Evolutionary conservation across 306 rosid species (phyloP).

Genomic region (Sphenostylis stenocarpa): DNA sequence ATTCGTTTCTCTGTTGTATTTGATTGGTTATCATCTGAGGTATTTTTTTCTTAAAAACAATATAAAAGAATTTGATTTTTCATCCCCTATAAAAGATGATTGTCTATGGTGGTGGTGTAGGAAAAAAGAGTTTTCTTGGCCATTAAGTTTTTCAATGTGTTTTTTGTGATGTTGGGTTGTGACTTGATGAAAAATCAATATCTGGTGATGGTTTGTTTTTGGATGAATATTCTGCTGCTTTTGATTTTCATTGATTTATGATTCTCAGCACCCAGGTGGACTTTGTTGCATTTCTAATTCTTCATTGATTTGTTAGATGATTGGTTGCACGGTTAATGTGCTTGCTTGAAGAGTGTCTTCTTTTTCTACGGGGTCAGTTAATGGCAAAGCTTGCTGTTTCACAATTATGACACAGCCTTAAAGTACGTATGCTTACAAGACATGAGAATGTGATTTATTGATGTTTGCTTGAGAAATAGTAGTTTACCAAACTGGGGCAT

Average conservation of each 20-base stretch:
- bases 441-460: slow-evolving; percentile 11
- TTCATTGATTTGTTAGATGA: slow-evolving; percentile 14
- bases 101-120: slow-evolving; percentile 14
- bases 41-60: background rate
- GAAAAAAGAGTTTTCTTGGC: slow-evolving; percentile 27
- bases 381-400: slow-evolving; percentile 13
- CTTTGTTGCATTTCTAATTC: slow-evolving; percentile 14
- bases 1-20: slow-evolving; percentile 33
- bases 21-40: slow-evolving; percentile 31
- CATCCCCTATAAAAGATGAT: background rate
- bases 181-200: slow-evolving; percentile 22
- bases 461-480: slow-evolving; percentile 14
- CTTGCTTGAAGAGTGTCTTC: slow-evolving; percentile 28
- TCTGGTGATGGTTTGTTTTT: slow-evolving; percentile 12
- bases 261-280: background rate
- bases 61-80: background rate
- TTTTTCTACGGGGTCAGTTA: background rate
- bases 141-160: slow-evolving; percentile 24
- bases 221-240: slow-evolving; percentile 25
- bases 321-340: slow-evolving; percentile 16
- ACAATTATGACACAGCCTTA: slow-evolving; percentile 28
- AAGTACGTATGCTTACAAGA: background rate
- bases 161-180: slow-evolving; percentile 22
- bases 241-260: slow-evolving; percentile 22
- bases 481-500: background rate